Evolutionary conservation across 2,329 filamentous ascomycete species (phyloP), one percentile per base, ranked within the genome.

Genomic region (Calycina marina): DNA sequence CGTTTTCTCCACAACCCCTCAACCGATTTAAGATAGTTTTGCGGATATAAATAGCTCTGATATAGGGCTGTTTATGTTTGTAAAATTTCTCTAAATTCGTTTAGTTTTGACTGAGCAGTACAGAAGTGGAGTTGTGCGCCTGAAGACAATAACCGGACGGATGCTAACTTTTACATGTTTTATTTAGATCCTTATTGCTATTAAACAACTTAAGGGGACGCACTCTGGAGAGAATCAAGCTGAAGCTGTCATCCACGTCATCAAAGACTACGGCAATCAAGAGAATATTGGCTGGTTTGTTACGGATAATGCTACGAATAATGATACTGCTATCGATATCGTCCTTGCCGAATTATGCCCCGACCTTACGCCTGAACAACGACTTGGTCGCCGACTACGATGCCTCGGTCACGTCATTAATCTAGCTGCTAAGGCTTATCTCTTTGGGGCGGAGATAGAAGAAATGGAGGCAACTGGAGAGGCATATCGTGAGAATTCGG

Each of bases 371-470:
- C 9, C 10, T 8, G 13, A 27, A 14, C 8, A 27, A n/a, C 3
- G 25, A 8, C 14, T 9, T 27, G 14, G 8, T n/a, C 25, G 25
- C 8, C 14, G 25, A 11, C 25, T 27, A 13, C 25, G 11, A 8
- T 27, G 25, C 14, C 25, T 27, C 25, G 25, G 25, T 8, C 25
- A 27, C 14, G 25, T 27, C 8, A 27, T 27, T 8, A 27, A 27
- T 13, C 25, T 27, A 9, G 8, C 25, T 27, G 25, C 25, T 8
- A 27, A 27, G 25, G 14, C 25, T 14, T 14, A 11, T 13, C 14
- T 27, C 8, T 27, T 11, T 13, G 25, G 25, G 25, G 14, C 8
- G 20, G 20, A 22, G n/a, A 9, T 9, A 9, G 20, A 22, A 8
- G 20, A 8, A 9, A 9, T 22, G 8, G 20, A 22, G 20, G n/a